phyloP scores from a whole-genome alignment of 2,329 filamentous ascomycete genomes.

The Phaeosphaeriaceae sp. region DNA sequence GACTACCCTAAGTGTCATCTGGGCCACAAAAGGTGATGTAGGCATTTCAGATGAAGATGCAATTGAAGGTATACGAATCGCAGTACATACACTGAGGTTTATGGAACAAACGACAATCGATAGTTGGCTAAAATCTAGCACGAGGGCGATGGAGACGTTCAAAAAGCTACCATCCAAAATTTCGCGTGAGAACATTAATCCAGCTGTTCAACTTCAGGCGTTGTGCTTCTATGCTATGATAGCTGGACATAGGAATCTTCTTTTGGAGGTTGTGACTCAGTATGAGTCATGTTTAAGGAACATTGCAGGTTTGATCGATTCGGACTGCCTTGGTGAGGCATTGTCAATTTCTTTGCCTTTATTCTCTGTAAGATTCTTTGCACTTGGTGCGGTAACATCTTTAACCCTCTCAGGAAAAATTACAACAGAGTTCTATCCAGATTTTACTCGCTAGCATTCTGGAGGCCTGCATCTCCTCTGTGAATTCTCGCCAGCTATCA shows the following conservation, averaged over 20 bases:
- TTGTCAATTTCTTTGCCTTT: conserved; percentile 31
- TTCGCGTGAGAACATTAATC: conserved; percentile 23
- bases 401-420: conserved; percentile 23
- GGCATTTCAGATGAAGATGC: conserved; percentile 35
- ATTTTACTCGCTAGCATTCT: conserved; percentile 23
- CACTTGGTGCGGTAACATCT: background rate
- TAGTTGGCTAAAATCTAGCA: conserved; percentile 30
- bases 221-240: conserved; percentile 38
- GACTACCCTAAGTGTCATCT: conserved; percentile 39
- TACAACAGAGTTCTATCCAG: conserved; percentile 21
- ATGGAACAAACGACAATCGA: conserved; percentile 27
- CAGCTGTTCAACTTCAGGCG: conserved; percentile 37
- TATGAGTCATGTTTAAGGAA: conserved; percentile 29
- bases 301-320: conserved; percentile 12
- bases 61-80: conserved; percentile 41
- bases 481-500: conserved; percentile 9
- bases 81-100: conserved; percentile 32
- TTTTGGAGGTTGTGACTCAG: conserved; percentile 22
- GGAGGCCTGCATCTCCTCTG: conserved; percentile 13
- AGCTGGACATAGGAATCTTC: conserved; percentile 23
- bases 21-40: conserved; percentile 30
- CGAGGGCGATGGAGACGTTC: conserved; percentile 24
- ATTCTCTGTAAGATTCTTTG: conserved; percentile 32
- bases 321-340: conserved; percentile 19
- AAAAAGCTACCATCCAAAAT: conserved; percentile 39